Conservation (phyloP, 2,329 filamentous ascomycete genomes). For the Colletotrichum viniferum region DNA sequence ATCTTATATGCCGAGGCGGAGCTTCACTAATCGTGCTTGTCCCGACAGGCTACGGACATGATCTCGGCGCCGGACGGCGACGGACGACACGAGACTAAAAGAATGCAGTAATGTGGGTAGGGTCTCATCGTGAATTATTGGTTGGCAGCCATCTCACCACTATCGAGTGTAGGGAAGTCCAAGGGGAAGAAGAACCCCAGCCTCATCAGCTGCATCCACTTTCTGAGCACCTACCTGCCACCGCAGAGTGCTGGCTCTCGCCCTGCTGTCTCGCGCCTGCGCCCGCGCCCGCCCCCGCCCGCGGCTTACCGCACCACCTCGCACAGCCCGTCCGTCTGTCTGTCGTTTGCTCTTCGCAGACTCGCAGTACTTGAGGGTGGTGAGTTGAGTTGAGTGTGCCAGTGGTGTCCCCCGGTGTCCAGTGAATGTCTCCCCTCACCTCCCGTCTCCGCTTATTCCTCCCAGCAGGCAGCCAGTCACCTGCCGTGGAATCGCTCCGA, state of each 20-base stretch:
- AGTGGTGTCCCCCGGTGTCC: no score
- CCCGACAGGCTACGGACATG: not conserved
- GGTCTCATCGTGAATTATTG: not conserved
- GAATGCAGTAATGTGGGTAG: not conserved
- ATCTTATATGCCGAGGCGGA: not conserved
- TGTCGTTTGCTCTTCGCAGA: not conserved
- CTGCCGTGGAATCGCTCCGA: not conserved
- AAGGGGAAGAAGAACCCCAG: not conserved
- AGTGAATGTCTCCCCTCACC: not conserved
- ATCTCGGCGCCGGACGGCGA: not conserved
- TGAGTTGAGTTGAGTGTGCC: not conserved
- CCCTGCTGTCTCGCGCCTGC: not conserved
- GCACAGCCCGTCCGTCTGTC: constrained; percentile 10
- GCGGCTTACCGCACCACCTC: not conserved
- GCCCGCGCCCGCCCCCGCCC: not conserved
- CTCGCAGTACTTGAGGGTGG: not conserved
- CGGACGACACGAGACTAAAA: not conserved
- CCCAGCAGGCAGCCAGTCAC: not conserved
- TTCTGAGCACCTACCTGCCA: constrained; percentile 10
- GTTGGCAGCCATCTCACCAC: not conserved
- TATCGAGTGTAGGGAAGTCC: not conserved
- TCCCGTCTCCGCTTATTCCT: not conserved
- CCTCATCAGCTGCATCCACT: not conserved
- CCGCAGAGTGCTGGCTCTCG: not conserved
- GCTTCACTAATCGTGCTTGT: not conserved